Percentiles rank a stretch among this genome's conserved stretches.
Conservation (phyloP, 2,329 filamentous ascomycete species). For the Aspergillus brunneoviolaceus region DNA sequence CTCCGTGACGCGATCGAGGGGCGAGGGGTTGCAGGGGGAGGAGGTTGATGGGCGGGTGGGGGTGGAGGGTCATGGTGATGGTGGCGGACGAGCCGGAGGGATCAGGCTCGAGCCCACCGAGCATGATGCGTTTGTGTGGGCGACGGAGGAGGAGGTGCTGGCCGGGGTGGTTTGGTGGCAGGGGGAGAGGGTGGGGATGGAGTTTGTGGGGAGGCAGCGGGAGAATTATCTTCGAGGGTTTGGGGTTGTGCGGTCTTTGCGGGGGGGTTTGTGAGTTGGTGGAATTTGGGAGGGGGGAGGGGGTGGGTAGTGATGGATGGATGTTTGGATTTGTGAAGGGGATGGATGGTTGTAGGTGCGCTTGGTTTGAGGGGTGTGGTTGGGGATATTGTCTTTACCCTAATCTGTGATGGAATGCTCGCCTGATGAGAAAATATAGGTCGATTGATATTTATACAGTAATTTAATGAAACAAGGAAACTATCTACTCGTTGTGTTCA, state of each 20-base stretch:
- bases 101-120: conserved; percentile 41
- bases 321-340: too few species aligned
- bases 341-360: too few species aligned
- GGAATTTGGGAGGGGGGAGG: too few species aligned
- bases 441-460: background rate
- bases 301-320: too few species aligned
- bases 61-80: background rate
- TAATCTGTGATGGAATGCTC: too few species aligned
- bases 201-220: background rate
- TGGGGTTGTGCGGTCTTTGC: background rate
- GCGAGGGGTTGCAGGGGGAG: background rate
- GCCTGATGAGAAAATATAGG: background rate
- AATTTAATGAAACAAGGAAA: background rate
- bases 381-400: too few species aligned
- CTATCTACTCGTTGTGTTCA: background rate
- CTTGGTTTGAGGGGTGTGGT: too few species aligned
- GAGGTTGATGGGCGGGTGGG: background rate
- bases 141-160: conserved; percentile 33
- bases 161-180: conserved; percentile 8
- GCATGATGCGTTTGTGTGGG: conserved; percentile 39
- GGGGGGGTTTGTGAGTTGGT: too few species aligned
- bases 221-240: background rate
- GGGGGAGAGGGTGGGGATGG: background rate
- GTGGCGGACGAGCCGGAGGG: conserved; percentile 27
- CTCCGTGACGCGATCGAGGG: too few species aligned